Percentiles rank a stretch among this genome's conserved stretches.
Conservation (phyloP, 345 rosid species). For the Hirschfeldia incana region DNA sequence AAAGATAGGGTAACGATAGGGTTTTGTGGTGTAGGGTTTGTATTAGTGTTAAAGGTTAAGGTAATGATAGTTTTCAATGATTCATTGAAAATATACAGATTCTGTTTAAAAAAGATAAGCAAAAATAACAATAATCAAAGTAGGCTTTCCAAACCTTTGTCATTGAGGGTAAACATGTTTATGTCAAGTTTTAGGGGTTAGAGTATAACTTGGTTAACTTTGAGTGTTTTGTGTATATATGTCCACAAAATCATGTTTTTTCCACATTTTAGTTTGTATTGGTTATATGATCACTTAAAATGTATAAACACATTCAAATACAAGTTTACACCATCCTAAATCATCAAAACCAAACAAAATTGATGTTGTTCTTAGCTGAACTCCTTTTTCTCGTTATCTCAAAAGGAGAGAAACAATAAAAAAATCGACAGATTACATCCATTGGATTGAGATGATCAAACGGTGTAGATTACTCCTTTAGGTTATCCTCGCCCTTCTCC, state of each 20-base stretch:
- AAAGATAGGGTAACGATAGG: background rate
- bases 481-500: background rate
- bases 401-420: no score
- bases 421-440: background rate
- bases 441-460: background rate
- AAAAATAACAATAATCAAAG: no score
- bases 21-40: no score
- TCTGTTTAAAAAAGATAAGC: no score
- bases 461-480: background rate
- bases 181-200: no score
- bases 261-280: background rate
- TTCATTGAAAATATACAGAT: no score
- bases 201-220: no score
- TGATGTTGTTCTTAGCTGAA: background rate
- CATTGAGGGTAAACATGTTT: no score
- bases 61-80: no score
- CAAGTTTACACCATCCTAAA: background rate
- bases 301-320: background rate
- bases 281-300: background rate
- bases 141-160: no score
- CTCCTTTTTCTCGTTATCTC: background rate
- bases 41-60: no score
- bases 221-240: no score
- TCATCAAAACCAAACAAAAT: background rate
- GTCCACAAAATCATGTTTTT: background rate